Evolutionary conservation across 2,329 filamentous ascomycete genomes (phyloP).

Genomic region (Laburnicola sp.): DNA sequence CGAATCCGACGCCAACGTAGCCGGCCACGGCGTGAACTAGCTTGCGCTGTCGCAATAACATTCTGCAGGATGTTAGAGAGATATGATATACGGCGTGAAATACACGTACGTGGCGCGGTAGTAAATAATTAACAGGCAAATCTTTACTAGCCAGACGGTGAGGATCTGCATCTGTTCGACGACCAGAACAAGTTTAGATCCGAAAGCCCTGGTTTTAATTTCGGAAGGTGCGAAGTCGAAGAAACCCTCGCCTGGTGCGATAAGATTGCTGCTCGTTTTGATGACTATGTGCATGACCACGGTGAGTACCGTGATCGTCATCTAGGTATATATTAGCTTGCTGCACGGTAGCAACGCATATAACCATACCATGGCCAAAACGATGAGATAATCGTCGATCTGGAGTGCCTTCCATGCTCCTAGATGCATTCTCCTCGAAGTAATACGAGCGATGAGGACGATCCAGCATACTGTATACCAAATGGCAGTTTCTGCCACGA

Average conservation of each 20-base stretch:
- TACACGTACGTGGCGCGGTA: constrained; percentile 49
- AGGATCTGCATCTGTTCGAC: constrained; percentile 54
- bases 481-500: constrained; percentile 9
- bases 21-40: constrained; percentile 45
- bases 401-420: constrained; percentile 13
- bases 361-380: constrained; percentile 19
- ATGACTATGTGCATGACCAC: too few relatives aligned
- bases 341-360: too few relatives aligned
- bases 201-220: not conserved
- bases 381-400: constrained; percentile 21
- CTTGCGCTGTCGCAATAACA: not conserved
- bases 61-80: too few relatives aligned
- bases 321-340: too few relatives aligned
- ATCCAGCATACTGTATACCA: constrained; percentile 11
- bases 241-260: too few relatives aligned
- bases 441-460: constrained; percentile 5
- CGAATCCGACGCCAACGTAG: constrained; percentile 50
- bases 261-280: too few relatives aligned
- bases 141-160: constrained; percentile 53
- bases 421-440: constrained; percentile 1
- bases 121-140: constrained; percentile 56
- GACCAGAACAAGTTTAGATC: constrained; percentile 51
- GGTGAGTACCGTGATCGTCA: too few relatives aligned
- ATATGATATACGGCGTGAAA: too few relatives aligned
- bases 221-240: too few relatives aligned